Evolutionary conservation across 768 basidiomycete genomes (phyloP).

Genomic region (Pisolithus tinctorius): DNA sequence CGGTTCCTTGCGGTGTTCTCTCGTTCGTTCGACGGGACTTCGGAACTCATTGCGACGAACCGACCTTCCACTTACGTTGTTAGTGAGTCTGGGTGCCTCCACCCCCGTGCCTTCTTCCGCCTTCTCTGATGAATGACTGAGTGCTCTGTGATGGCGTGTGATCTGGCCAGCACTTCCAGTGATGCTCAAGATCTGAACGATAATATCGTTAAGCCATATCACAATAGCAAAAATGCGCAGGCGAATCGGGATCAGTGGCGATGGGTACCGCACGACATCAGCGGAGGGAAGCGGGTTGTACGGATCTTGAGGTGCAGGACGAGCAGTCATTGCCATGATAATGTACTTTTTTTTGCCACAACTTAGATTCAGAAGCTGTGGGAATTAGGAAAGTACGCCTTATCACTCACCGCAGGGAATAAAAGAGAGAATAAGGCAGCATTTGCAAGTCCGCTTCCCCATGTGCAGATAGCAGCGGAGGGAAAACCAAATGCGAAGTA

Average conservation of each 20-base stretch:
- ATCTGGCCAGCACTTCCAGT: constrained; percentile 29
- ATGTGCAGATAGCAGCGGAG: constrained; percentile 63
- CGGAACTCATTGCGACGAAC: constrained; percentile 3
- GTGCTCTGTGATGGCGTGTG: constrained; percentile 20
- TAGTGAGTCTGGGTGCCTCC: constrained; percentile 14
- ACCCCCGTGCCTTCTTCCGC: constrained; percentile 54
- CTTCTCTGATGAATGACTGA: constrained; percentile 48
- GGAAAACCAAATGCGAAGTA: constrained; percentile 83
- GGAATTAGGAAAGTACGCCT: background rate
- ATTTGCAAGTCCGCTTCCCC: constrained; percentile 69
- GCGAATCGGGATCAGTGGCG: constrained; percentile 74
- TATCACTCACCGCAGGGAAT: constrained; percentile 61
- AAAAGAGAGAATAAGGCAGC: constrained; percentile 79
- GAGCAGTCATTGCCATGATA: constrained; percentile 77
- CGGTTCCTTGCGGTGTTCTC: constrained; percentile 10
- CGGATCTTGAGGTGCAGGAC: constrained; percentile 69
- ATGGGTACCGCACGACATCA: constrained; percentile 51
- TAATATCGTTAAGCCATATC: constrained; percentile 65
- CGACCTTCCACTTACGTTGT: constrained; percentile 4
- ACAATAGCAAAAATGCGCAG: constrained; percentile 73
- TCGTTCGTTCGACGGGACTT: constrained; percentile 7
- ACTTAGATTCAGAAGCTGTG: constrained; percentile 2
- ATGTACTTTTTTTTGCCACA: constrained; percentile 51
- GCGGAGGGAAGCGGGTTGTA: constrained; percentile 47
- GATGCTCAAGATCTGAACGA: constrained; percentile 58